Evolutionary conservation across 352 stramenopile genomes (phyloP), one percentile per base, ranked within the genome.

Genomic region (Blastocystis sp.): DNA sequence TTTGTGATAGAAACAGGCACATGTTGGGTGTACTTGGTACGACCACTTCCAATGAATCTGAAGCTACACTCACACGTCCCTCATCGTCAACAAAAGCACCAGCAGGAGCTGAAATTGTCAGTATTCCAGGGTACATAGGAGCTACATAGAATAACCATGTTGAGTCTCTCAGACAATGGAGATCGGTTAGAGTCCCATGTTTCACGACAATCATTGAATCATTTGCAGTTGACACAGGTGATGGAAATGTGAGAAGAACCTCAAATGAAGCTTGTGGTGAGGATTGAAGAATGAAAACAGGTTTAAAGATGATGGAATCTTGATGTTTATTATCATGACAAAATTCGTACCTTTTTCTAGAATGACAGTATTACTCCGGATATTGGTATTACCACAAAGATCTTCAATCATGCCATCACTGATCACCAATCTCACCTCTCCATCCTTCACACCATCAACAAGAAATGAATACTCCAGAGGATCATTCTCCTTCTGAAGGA

Each of bases 281-380:
- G 27, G 35, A 74, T 37, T 37, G 21, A 2, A 43, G 19, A 21
- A 19, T 54, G 63, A 74, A 74, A 6, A 43, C 6, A 0, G 71
- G 49, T 2, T 49, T 27, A 24, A 83, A n/a, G 21, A 83, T 35
- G 51, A 83, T 54, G 12, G 71, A 65, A 59, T 83, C 71, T 83
- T 67, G 27, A 21, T 6, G 1, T 35, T 21, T 67, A 35, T 16
- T 32, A 56, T 11, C 42, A 35, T 27, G 21, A 35, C 21, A 29
- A 6, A 65, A 54, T 32, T 39, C 0, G 21, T 0, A 83, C 71
- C 71, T 42, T 83, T 61, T 35, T 35, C 29, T 6, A 83, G 4
- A 19, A 56, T 39, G 46, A 83, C 24, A 24, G 42, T 35, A 63
- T 83, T 83, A 29, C 42, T 65, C 6, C 71, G 71, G 11, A 65